These are phyloP conservation scores for Kuraishia piskuri DNA, from an alignment of 805 yeast species.

Conservation along the genomic window DNA sequence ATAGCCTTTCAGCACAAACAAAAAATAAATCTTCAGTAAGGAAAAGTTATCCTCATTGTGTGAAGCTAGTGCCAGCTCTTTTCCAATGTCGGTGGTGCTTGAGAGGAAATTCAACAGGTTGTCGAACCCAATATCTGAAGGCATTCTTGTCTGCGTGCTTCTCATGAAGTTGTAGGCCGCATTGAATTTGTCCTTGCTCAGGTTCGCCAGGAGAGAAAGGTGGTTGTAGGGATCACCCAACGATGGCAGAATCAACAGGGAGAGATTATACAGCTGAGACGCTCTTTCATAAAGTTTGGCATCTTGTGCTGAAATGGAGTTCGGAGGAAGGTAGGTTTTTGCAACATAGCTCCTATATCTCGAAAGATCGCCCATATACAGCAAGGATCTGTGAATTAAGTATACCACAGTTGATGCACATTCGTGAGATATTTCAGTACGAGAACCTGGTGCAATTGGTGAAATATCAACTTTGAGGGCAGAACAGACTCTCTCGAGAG, in stretches of 20 bases:
- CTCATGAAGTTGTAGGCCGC: slow-evolving; percentile 48
- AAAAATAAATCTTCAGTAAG: slow-evolving; percentile 21
- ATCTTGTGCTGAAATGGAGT: slow-evolving; percentile 23
- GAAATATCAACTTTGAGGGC: slow-evolving; percentile 13
- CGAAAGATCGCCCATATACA: slow-evolving; percentile 50
- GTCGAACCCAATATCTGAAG: slow-evolving; percentile 35
- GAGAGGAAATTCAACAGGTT: slow-evolving; percentile 32
- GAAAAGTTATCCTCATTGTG: slow-evolving; percentile 20
- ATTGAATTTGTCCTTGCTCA: slow-evolving; percentile 35
- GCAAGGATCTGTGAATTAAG: slow-evolving; percentile 37
- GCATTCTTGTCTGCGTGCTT: slow-evolving; percentile 45
- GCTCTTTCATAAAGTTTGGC: slow-evolving; percentile 35
- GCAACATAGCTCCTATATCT: slow-evolving; percentile 47
- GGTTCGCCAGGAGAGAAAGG: slow-evolving; percentile 46
- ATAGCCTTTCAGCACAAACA: slow-evolving; percentile 25
- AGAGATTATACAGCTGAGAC: slow-evolving; percentile 37
- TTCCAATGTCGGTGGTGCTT: slow-evolving; percentile 18
- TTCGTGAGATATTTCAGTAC: background rate
- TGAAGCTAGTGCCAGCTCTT: slow-evolving; percentile 16
- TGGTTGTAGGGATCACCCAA: slow-evolving; percentile 61
- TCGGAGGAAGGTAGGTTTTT: slow-evolving; percentile 27
- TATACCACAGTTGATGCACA: slow-evolving; percentile 22
- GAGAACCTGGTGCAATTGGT: slow-evolving; percentile 1
- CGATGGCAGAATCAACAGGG: slow-evolving; percentile 54
- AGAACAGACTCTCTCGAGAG: slow-evolving; percentile 21